Conservation (phyloP, 2,329 filamentous ascomycete species). For the Dendrostoma leiphaemia region DNA sequence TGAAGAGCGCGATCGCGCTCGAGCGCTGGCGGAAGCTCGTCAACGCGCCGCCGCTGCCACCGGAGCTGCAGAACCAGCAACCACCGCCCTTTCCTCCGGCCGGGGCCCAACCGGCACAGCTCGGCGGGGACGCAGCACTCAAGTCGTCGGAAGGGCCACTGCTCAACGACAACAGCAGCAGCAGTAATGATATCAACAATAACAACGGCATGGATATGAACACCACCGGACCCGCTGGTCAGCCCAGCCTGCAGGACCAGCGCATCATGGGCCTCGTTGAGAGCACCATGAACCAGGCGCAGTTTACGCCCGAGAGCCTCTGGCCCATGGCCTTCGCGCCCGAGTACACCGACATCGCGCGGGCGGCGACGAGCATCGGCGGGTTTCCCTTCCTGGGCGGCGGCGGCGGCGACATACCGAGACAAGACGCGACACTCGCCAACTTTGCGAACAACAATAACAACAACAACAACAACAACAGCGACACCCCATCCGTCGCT, state of each 20-base stretch:
- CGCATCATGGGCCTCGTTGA: constrained; percentile 31
- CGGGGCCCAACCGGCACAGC: constrained; percentile 1
- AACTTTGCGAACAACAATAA: constrained; percentile 9
- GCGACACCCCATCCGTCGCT: neutral
- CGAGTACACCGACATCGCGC: constrained; percentile 16
- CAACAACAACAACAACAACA: neutral
- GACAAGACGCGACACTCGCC: constrained; percentile 19
- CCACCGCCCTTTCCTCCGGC: neutral
- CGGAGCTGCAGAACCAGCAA: neutral
- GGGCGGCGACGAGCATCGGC: neutral
- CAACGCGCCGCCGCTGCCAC: constrained; percentile 24
- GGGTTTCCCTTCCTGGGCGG: constrained; percentile 13
- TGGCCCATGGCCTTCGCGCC: constrained; percentile 25
- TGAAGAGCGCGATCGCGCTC: constrained; percentile 46
- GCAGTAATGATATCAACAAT: too few species aligned
- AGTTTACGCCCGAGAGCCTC: constrained; percentile 34
- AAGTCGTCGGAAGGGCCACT: too few species aligned
- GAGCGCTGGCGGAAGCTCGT: constrained; percentile 53
- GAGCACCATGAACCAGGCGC: constrained; percentile 35
- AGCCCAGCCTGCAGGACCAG: constrained; percentile 10
- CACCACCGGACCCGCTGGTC: constrained; percentile 8
- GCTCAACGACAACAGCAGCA: too few species aligned
- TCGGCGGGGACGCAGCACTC: too few species aligned
- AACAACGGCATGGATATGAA: too few species aligned
- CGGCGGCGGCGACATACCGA: constrained; percentile 18